These are phyloP conservation scores for Leccinellum albellum DNA, from an alignment of 768 basidiomycete genomes.

Conservation along the genomic window DNA sequence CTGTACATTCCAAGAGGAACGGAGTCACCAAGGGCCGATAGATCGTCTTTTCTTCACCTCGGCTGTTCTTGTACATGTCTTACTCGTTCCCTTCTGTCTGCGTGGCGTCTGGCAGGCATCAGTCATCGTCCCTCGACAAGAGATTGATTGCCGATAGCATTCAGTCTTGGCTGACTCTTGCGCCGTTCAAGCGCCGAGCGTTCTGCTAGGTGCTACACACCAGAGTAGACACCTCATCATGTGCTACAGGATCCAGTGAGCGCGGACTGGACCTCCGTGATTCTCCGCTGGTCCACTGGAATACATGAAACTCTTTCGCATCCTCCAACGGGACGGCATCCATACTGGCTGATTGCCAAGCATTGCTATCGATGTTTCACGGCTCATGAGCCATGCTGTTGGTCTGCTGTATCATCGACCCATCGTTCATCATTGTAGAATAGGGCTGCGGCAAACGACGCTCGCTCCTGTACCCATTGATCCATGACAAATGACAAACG, in stretches of 20 bases:
- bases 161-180: too few species aligned
- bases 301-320: background rate
- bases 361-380: too few species aligned
- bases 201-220: too few species aligned
- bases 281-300: background rate
- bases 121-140: background rate
- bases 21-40: slow-evolving; percentile 5
- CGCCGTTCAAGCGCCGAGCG: too few species aligned
- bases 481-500: background rate
- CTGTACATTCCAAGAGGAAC: slow-evolving; percentile 15
- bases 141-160: background rate
- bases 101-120: background rate
- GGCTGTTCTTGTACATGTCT: background rate
- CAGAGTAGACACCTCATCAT: background rate
- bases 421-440: too few species aligned
- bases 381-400: too few species aligned
- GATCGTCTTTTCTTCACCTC: slow-evolving; percentile 12
- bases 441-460: too few species aligned
- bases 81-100: background rate
- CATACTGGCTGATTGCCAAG: too few species aligned
- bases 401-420: too few species aligned
- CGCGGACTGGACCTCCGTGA: background rate
- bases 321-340: too few species aligned
- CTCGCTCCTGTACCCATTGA: too few species aligned
- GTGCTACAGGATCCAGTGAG: background rate